A percentile compares a stretch with the other conserved stretches of the same genome.
Evolutionary conservation across 306 rosid species (phyloP).

Genomic region (Albizia julibrissin): DNA sequence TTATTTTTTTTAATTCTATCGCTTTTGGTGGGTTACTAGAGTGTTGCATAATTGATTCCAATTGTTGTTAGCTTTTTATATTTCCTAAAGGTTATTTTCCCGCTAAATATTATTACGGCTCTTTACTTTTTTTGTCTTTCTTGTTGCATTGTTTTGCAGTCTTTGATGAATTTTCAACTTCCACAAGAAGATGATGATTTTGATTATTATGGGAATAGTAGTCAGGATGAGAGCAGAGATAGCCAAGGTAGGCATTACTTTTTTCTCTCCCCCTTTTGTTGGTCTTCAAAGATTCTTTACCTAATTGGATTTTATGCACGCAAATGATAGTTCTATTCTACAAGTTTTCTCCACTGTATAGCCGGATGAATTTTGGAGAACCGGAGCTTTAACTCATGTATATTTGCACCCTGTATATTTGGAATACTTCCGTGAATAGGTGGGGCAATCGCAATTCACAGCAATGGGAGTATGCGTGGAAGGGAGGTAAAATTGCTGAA

Average conservation of each 20-base stretch:
- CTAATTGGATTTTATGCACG: slow-evolving; percentile 25
- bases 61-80: slow-evolving; percentile 3
- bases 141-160: slow-evolving; percentile 61
- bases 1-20: not conserved
- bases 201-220: slow-evolving; percentile 92
- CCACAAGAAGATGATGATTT: slow-evolving; percentile 88
- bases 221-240: slow-evolving; percentile 99
- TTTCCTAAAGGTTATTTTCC: not conserved
- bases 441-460: slow-evolving; percentile 48
- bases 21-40: not conserved
- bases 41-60: slow-evolving; percentile 25
- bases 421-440: slow-evolving; percentile 50
- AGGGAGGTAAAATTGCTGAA: slow-evolving; percentile 56
- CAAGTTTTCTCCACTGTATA: slow-evolving; percentile 9
- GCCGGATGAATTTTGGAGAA: slow-evolving; percentile 21
- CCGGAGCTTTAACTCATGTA: slow-evolving; percentile 25
- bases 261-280: not conserved
- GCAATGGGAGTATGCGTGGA: slow-evolving; percentile 67
- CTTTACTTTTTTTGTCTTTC: slow-evolving; percentile 4
- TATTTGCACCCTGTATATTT: slow-evolving; percentile 32
- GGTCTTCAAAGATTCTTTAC: slow-evolving; percentile 19
- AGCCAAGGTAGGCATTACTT: slow-evolving; percentile 67
- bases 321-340: slow-evolving; percentile 16
- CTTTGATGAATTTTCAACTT: slow-evolving; percentile 94
- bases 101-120: slow-evolving; percentile 18